These are phyloP conservation scores for Thalassia testudinum DNA, from an alignment of 116 monocot genomes.

Conservation along the genomic window DNA sequence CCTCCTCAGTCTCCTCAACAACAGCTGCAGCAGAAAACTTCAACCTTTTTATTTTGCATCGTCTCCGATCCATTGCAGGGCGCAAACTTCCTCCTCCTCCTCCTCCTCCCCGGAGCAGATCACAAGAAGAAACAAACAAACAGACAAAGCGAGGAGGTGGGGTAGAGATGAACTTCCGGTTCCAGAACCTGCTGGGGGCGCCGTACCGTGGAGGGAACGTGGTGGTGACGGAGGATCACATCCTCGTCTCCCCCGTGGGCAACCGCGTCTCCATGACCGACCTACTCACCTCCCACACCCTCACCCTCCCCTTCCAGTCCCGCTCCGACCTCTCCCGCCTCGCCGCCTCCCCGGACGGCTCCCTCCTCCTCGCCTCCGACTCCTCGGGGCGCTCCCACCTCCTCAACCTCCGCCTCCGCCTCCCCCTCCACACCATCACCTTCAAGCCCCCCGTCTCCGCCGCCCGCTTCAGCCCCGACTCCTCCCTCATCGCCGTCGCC, in stretches of 20 bases:
- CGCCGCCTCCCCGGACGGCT: constrained; percentile 37
- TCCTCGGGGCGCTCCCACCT: constrained; percentile 39
- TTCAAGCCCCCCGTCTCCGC: constrained; percentile 54
- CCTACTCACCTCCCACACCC: constrained; percentile 46
- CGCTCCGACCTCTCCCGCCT: constrained; percentile 64
- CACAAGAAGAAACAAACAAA: too few species aligned
- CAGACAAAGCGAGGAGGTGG: too few species aligned
- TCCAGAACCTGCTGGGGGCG: constrained; percentile 91
- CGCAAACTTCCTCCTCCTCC: too few species aligned
- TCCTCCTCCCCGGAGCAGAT: too few species aligned
- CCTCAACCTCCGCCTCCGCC: constrained; percentile 62
- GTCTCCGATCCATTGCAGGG: too few species aligned
- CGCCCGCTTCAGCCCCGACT: constrained; percentile 67
- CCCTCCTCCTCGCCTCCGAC: constrained; percentile 61
- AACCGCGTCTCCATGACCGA: constrained; percentile 82
- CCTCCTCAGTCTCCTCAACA: too few species aligned
- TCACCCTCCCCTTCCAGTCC: constrained; percentile 71
- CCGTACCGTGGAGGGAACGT: constrained; percentile 88
- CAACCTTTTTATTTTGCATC: too few species aligned
- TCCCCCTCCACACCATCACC: constrained; percentile 60
- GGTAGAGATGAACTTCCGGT: constrained; percentile 83
- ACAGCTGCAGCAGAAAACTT: too few species aligned
- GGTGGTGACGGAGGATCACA: constrained; percentile 29
- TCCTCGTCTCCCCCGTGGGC: constrained; percentile 67
- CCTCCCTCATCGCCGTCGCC: constrained; percentile 59